Conservation (phyloP, 345 rosid genomes). For the Euphorbia pulcherrima region DNA sequence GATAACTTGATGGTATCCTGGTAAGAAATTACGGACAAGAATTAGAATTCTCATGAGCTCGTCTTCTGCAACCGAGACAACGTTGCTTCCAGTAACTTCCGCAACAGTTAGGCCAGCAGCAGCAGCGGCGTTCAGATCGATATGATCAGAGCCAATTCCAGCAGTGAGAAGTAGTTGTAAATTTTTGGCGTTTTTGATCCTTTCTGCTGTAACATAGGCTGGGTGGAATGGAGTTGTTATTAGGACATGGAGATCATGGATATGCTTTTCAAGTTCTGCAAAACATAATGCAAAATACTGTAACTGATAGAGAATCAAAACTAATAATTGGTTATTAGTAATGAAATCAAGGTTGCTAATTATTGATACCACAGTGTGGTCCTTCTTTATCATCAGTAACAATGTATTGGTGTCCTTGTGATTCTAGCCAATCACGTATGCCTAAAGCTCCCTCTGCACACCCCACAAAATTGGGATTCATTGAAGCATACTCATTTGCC, state of each 20-base stretch:
- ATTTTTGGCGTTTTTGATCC: constrained; percentile 89
- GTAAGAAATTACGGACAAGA: constrained; percentile 80
- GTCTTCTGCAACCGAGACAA: constrained; percentile 89
- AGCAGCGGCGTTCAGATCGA: constrained; percentile 83
- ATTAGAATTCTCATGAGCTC: constrained; percentile 94
- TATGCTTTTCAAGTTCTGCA: constrained; percentile 80
- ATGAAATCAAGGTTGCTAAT: no score
- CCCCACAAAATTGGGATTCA: constrained; percentile 77
- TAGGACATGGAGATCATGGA: constrained; percentile 79
- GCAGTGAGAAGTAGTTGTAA: constrained; percentile 84
- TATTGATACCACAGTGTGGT: constrained; percentile 52
- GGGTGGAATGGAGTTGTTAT: constrained; percentile 94
- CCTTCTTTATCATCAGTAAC: constrained; percentile 96
- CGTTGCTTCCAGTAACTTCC: constrained; percentile 92
- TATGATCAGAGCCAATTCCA: constrained; percentile 92
- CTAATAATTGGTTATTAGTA: not conserved
- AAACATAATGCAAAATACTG: not conserved
- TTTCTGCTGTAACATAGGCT: constrained; percentile 80
- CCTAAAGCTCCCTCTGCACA: constrained; percentile 76
- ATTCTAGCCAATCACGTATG: constrained; percentile 71
- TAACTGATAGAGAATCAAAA: not conserved
- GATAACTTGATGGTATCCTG: constrained; percentile 77
- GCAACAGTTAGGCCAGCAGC: constrained; percentile 87
- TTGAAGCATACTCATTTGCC: constrained; percentile 66
- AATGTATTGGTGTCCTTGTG: constrained; percentile 78